Evolutionary conservation across 768 basidiomycete genomes (phyloP).

Genomic region (Suillus luteus): DNA sequence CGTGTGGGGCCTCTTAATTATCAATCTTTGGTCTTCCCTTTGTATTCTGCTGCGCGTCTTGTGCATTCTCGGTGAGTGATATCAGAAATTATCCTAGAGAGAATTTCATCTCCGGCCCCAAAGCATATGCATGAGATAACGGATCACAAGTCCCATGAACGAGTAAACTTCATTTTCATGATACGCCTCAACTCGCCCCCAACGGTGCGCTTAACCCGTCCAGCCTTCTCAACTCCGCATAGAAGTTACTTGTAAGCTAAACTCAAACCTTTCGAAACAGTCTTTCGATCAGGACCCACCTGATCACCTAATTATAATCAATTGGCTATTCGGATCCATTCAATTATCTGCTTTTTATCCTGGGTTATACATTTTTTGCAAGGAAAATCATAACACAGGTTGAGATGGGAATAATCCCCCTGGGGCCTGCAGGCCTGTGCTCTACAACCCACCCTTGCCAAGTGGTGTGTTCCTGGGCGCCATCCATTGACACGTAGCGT

Average conservation of each 20-base stretch:
- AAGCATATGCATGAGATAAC: background rate
- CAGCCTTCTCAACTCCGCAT: conserved; percentile 1
- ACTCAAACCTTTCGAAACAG: conserved; percentile 7
- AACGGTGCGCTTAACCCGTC: background rate
- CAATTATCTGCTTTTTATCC: background rate
- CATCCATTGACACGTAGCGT: background rate
- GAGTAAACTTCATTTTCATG: background rate
- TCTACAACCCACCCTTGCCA: background rate
- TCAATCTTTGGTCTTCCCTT: background rate
- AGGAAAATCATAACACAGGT: background rate
- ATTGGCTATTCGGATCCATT: background rate
- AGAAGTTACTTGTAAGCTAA: background rate
- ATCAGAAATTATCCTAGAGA: background rate
- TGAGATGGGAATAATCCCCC: background rate
- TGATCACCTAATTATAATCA: background rate
- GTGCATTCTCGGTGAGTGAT: background rate
- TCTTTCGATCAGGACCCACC: background rate
- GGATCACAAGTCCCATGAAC: background rate
- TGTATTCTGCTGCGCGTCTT: background rate
- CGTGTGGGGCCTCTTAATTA: background rate
- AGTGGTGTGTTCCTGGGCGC: background rate
- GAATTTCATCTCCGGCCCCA: background rate
- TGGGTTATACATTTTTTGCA: background rate
- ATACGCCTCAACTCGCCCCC: background rate
- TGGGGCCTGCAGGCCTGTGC: background rate